These are phyloP conservation scores for Venturia oleaginea DNA, from an alignment of 2,329 filamentous ascomycete genomes.

Conservation along the genomic window DNA sequence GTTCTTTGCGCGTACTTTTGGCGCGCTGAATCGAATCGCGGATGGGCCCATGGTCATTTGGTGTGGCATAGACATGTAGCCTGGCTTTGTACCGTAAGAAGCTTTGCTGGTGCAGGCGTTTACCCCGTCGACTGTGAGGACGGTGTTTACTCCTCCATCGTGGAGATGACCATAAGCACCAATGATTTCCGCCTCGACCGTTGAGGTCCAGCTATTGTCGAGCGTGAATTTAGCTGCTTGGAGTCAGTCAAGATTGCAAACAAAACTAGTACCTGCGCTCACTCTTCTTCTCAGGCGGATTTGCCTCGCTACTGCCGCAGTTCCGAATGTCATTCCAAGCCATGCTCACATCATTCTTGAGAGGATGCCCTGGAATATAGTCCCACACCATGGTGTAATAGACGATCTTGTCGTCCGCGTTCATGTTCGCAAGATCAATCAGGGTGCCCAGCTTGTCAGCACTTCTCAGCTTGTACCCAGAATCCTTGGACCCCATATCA, in stretches of 20 bases:
- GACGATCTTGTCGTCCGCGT: constrained; percentile 9
- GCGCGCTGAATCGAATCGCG: neutral
- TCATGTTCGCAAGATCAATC: constrained; percentile 14
- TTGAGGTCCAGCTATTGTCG: constrained; percentile 7
- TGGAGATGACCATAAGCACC: constrained; percentile 9
- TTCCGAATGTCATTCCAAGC: constrained; percentile 14
- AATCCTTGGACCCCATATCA: constrained; percentile 8
- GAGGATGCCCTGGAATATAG: constrained; percentile 1
- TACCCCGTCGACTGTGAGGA: constrained; percentile 1
- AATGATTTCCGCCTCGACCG: constrained; percentile 10
- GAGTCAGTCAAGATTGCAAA: neutral
- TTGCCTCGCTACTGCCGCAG: constrained; percentile 14
- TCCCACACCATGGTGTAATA: constrained; percentile 14
- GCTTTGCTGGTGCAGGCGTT: constrained; percentile 8
- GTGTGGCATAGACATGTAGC: constrained; percentile 1
- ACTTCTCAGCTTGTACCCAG: constrained; percentile 10
- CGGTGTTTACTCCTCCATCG: constrained; percentile 3
- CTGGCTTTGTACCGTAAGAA: constrained; percentile 8
- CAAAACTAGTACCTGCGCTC: neutral
- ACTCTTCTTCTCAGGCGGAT: constrained; percentile 7
- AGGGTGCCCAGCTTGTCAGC: constrained; percentile 7
- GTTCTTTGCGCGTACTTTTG: neutral
- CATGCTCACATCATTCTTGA: constrained; percentile 7
- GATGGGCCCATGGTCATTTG: neutral
- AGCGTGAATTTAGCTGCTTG: constrained; percentile 1